Percentiles rank a stretch among this genome's conserved stretches.
Evolutionary conservation across 192 early-diverging fungal species (phyloP).

Genomic region (Entomortierella chlamydospora): DNA sequence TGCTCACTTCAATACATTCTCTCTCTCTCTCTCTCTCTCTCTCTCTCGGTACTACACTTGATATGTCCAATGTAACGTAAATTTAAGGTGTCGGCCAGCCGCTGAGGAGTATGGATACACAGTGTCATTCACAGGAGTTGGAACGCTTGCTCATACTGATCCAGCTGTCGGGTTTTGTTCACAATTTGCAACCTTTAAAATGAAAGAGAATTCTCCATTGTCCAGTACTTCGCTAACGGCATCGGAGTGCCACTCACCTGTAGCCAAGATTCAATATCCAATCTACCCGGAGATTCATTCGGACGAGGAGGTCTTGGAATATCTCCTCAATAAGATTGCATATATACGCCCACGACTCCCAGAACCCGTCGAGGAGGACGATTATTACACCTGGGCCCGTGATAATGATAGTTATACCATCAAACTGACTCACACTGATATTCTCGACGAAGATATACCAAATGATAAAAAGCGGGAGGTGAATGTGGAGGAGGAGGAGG

Average conservation of each 20-base stretch:
- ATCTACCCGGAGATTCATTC: conserved; percentile 56
- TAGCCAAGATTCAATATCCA: conserved; percentile 66
- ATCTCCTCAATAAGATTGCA: conserved; percentile 54
- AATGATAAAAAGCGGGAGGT: neutral
- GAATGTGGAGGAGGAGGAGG: neutral
- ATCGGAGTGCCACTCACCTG: conserved; percentile 23
- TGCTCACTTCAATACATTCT: neutral
- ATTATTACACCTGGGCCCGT: neutral
- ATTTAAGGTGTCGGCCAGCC: conserved; percentile 56
- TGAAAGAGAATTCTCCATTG: neutral
- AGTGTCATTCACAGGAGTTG: conserved; percentile 74
- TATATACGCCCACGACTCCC: conserved; percentile 18
- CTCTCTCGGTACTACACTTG: no score
- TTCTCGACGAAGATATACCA: neutral
- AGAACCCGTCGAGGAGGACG: neutral
- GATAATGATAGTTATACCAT: neutral
- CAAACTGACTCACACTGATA: neutral
- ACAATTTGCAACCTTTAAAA: conserved; percentile 78
- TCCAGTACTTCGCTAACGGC: neutral
- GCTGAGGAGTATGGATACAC: conserved; percentile 74
- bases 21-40: no score
- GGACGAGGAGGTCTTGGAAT: conserved; percentile 37
- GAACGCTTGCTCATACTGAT: conserved; percentile 58
- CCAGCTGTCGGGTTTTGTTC: conserved; percentile 71
- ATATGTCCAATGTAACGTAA: neutral